These are phyloP conservation scores for Psidium friedrichsthalianum DNA, from an alignment of 345 rosid genomes.

Conservation along the genomic window DNA sequence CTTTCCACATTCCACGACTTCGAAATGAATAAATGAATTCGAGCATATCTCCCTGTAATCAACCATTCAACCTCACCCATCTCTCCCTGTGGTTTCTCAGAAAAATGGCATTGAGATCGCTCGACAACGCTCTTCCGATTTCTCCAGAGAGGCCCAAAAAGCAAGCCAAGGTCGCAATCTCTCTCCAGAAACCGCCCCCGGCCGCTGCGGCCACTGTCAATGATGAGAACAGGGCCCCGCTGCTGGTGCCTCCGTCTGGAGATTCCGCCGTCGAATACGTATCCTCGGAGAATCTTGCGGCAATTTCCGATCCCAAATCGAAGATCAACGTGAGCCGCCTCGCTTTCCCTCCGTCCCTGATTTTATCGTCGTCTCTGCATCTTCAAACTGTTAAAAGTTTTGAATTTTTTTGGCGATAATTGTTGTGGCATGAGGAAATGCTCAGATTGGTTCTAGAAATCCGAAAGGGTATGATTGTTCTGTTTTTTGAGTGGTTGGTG, in stretches of 20 bases:
- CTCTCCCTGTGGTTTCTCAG: background rate
- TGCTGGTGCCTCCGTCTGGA: constrained; percentile 10
- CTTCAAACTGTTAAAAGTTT: background rate
- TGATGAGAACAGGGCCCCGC: constrained; percentile 55
- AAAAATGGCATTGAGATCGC: constrained; percentile 72
- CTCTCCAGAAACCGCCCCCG: constrained; percentile 14
- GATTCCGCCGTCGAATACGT: constrained; percentile 52
- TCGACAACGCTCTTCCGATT: constrained; percentile 66
- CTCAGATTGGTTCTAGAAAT: background rate
- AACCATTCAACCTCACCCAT: background rate
- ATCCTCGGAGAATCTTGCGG: constrained; percentile 47
- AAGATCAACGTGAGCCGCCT: constrained; percentile 26
- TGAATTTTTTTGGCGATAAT: background rate
- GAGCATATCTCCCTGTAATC: background rate
- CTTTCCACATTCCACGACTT: background rate
- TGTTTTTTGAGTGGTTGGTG: background rate
- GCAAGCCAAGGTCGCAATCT: constrained; percentile 32
- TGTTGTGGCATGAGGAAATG: background rate
- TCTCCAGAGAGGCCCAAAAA: constrained; percentile 55
- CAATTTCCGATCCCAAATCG: constrained; percentile 40
- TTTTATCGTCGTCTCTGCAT: background rate
- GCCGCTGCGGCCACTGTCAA: constrained; percentile 7
- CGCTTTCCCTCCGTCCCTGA: background rate
- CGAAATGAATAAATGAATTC: background rate
- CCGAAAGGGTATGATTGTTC: background rate